Evolutionary conservation across 2,329 filamentous ascomycete genomes (phyloP), one percentile per base, ranked within the genome.

Genomic region (Aspergillus melleus): DNA sequence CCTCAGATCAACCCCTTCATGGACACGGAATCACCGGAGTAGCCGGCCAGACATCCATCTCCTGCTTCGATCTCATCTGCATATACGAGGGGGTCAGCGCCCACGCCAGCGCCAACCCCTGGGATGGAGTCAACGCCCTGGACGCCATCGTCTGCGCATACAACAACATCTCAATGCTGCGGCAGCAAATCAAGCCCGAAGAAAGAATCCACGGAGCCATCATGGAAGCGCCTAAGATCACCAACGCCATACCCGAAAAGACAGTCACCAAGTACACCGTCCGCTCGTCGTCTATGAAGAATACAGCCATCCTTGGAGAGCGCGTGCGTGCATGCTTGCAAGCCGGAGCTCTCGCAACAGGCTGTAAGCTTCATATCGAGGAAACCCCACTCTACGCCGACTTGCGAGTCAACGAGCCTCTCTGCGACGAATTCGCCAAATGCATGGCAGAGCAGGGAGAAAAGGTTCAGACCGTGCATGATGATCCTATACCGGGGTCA

Each of bases 41-140:
- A 24, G 52, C 52, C 6, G 52, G 52, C 4, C 52, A 54, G n/a
- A 5, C 52, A 9, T 54, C 19, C 6, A 44, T 42, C 19, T 54
- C 52, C 20, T 54, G 52, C 22, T 54, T 42, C 16, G 52, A 55
- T 42, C 29, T 72, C 11, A 62, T 55, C 16, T 71, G 76, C 16
- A 72, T 72, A 57, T 81, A 80, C 61, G 64, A 65, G 8, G 84
- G 85, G 1, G 77, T 77, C 36, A 79, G 80, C 52, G 81, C 84
- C 0, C 84, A 86, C 66, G 83, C 83, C 0, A 82, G 78, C 0
- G 77, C 78, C 6, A 77, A 70, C n/a, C 84, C 83, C 0, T 86
- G 83, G 83, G 72, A 81, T 9, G 84, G 84, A 0, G 76, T 81
- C 62, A 86, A 86, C 66, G 84, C 84, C 0, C 75, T 86, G 0